Conservation (phyloP, 2,329 filamentous ascomycete genomes). For the Nothomitra cinnamomea region DNA sequence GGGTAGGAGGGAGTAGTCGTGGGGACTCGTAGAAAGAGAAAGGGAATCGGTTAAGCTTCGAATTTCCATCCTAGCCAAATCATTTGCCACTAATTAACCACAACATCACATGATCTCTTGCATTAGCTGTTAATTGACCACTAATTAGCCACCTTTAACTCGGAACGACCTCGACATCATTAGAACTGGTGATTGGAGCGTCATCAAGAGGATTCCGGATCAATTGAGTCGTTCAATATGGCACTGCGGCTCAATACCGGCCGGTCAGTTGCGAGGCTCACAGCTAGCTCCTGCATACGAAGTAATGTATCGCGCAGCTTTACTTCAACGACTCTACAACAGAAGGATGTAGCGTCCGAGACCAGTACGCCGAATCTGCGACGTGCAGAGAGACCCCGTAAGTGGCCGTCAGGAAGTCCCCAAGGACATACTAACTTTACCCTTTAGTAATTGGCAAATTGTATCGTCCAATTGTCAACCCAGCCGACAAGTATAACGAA, state of each 20-base stretch:
- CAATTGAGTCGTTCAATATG: conserved; percentile 24
- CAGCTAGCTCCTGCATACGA: conserved; percentile 27
- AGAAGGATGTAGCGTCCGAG: conserved; percentile 36
- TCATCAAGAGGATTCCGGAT: neutral
- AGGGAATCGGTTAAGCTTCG: conserved; percentile 4
- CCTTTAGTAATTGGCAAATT: conserved; percentile 39
- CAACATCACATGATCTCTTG: neutral
- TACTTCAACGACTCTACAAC: conserved; percentile 23
- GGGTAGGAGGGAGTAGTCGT: neutral
- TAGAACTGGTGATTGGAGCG: neutral
- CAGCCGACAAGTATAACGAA: conserved; percentile 78
- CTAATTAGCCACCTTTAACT: conserved; percentile 2
- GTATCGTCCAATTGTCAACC: conserved; percentile 69
- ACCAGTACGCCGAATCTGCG: conserved; percentile 51
- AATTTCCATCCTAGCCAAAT: neutral
- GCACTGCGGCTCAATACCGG: conserved; percentile 42
- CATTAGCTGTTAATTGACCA: neutral
- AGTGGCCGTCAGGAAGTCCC: conserved; percentile 15
- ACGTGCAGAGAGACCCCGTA: conserved; percentile 36
- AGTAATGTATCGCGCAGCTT: conserved; percentile 14
- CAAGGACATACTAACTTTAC: conserved; percentile 3
- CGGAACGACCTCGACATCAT: neutral
- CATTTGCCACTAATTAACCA: conserved; percentile 1
- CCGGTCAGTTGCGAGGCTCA: conserved; percentile 31
- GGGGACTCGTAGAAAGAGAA: neutral